Percentiles rank a stretch among this genome's conserved stretches.
These are phyloP conservation scores for Immersiporthe knoxdaviesiana DNA, from an alignment of 2,329 filamentous ascomycete species.

Conservation along the genomic window DNA sequence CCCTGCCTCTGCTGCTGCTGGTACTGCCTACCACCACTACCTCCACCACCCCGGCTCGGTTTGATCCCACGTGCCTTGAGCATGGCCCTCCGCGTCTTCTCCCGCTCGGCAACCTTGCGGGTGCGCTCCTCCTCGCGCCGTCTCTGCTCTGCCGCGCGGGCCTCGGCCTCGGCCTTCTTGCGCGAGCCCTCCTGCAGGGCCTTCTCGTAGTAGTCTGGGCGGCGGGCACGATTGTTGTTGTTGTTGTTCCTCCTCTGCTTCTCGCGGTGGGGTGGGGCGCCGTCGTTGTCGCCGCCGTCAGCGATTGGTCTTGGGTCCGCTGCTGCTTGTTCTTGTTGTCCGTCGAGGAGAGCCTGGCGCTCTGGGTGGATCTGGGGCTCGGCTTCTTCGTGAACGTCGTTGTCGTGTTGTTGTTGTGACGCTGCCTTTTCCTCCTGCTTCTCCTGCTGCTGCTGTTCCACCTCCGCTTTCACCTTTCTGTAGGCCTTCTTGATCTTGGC, in stretches of 20 bases:
- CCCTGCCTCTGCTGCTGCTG: slow-evolving; percentile 55
- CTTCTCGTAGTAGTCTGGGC: slow-evolving; percentile 67
- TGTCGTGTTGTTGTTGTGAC: no score
- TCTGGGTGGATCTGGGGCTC: slow-evolving; percentile 44
- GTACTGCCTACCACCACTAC: neutral
- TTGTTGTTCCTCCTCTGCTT: neutral
- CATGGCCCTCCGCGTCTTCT: slow-evolving; percentile 67
- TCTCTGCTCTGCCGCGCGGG: slow-evolving; percentile 46
- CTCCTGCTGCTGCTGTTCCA: slow-evolving; percentile 35
- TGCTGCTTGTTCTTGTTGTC: neutral
- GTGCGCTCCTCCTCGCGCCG: slow-evolving; percentile 65
- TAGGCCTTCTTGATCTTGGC: slow-evolving; percentile 93
- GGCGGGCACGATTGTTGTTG: slow-evolving; percentile 32
- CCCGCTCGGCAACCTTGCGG: slow-evolving; percentile 66
- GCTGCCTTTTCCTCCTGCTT: slow-evolving; percentile 27
- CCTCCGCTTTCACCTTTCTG: slow-evolving; percentile 76
- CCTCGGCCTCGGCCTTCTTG: slow-evolving; percentile 47
- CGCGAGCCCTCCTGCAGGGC: slow-evolving; percentile 56
- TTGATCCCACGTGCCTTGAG: slow-evolving; percentile 72
- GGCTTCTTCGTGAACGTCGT: neutral
- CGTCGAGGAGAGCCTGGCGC: slow-evolving; percentile 45
- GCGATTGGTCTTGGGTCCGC: neutral
- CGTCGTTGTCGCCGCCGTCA: slow-evolving; percentile 2
- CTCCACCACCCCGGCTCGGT: slow-evolving; percentile 35
- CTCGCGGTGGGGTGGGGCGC: neutral